These are phyloP conservation scores for Aspergillus ibericus DNA, from an alignment of 2,329 filamentous ascomycete genomes.

Conservation along the genomic window DNA sequence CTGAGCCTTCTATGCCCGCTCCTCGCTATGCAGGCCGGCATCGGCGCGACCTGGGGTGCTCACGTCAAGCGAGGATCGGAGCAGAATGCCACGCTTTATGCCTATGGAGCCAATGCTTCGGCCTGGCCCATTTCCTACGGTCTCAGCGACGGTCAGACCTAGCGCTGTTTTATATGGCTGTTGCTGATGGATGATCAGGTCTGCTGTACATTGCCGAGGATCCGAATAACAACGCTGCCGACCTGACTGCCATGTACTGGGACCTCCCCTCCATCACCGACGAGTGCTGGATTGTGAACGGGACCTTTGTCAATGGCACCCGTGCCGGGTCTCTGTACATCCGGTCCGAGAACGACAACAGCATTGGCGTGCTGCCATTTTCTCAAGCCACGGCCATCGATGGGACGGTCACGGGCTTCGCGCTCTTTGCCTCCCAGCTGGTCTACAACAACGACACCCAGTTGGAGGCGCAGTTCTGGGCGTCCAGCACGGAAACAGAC, in stretches of 20 bases:
- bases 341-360: background rate
- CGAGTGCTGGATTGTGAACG: slow-evolving; percentile 2
- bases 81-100: background rate
- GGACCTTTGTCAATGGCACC: background rate
- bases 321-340: background rate
- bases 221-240: background rate
- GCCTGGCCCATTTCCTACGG: background rate
- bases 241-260: background rate
- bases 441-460: background rate
- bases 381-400: background rate
- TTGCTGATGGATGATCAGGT: background rate
- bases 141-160: background rate
- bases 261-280: background rate
- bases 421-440: slow-evolving; percentile 1
- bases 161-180: background rate
- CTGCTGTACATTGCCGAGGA: background rate
- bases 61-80: background rate
- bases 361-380: background rate
- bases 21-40: background rate
- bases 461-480: background rate
- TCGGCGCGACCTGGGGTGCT: background rate
- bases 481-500: background rate
- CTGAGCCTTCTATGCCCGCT: background rate
- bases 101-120: background rate
- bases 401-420: background rate